Percentiles rank a stretch among this genome's conserved stretches.
These are phyloP conservation scores for Epichloe sibirici DNA, from an alignment of 2,329 filamentous ascomycete genomes.

Conservation along the genomic window DNA sequence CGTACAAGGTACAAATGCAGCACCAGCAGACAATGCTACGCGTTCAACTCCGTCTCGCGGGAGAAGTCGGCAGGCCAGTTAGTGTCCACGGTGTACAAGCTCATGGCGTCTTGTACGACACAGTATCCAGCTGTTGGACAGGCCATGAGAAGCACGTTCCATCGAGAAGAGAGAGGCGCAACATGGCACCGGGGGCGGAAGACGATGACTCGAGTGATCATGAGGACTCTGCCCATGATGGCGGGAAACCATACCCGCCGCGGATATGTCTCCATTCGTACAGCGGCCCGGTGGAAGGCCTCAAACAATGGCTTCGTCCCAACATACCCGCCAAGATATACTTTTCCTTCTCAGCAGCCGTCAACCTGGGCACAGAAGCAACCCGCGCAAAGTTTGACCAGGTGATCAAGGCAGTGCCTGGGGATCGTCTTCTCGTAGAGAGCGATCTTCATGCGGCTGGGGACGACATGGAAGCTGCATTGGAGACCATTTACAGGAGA, in stretches of 20 bases:
- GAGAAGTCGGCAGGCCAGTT: conserved; percentile 50
- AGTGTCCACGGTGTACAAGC: conserved; percentile 67
- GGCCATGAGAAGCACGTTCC: conserved; percentile 52
- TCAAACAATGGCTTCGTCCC: conserved; percentile 67
- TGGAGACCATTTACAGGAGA: conserved; percentile 64
- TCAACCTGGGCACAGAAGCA: conserved; percentile 56
- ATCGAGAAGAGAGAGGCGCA: conserved; percentile 45
- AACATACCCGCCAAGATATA: conserved; percentile 65
- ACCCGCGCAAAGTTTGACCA: conserved; percentile 39
- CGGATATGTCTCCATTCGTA: conserved; percentile 91
- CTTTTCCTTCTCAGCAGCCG: conserved; percentile 75
- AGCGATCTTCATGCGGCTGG: conserved; percentile 84
- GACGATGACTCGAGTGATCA: conserved; percentile 22
- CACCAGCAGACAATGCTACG: conserved; percentile 58
- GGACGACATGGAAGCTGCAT: conserved; percentile 59
- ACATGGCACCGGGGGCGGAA: conserved; percentile 35
- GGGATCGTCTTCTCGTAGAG: conserved; percentile 70
- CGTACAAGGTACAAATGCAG: conserved; percentile 51
- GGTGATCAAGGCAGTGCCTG: conserved; percentile 61
- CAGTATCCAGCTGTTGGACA: conserved; percentile 54
- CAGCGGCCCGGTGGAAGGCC: conserved; percentile 60
- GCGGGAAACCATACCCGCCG: conserved; percentile 59
- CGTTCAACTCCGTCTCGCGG: conserved; percentile 60
- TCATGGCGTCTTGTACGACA: conserved; percentile 57
- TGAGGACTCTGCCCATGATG: conserved; percentile 20